These are phyloP conservation scores for Phytophthora tubulina DNA, from an alignment of 352 stramenopile genomes.

Conservation along the genomic window DNA sequence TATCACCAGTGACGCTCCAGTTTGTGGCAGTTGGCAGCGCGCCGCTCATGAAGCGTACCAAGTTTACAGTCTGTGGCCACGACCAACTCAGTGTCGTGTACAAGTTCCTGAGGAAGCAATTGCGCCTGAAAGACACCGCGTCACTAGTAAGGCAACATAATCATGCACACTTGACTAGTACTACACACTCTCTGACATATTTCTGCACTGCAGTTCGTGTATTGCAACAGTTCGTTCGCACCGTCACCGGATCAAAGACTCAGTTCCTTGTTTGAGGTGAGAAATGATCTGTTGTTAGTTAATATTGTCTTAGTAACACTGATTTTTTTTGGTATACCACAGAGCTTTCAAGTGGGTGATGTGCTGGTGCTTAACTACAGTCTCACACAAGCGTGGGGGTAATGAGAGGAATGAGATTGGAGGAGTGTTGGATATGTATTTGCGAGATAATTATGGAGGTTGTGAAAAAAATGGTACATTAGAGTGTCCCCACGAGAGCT, in stretches of 20 bases:
- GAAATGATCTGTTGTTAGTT: neutral
- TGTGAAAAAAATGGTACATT: neutral
- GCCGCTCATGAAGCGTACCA: slow-evolving; percentile 89
- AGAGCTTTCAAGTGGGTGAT: slow-evolving; percentile 87
- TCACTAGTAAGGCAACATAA: slow-evolving; percentile 53
- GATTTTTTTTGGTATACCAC: slow-evolving; percentile 2
- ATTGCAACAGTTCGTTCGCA: slow-evolving; percentile 90
- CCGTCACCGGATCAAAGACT: slow-evolving; percentile 85
- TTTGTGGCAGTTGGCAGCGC: slow-evolving; percentile 85
- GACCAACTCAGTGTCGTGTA: slow-evolving; percentile 88
- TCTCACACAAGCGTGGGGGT: slow-evolving; percentile 86
- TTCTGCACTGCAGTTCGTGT: slow-evolving; percentile 76
- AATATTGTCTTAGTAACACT: neutral
- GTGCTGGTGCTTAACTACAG: slow-evolving; percentile 90
- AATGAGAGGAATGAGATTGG: slow-evolving; percentile 13
- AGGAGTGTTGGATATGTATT: slow-evolving; percentile 6
- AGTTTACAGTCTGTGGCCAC: slow-evolving; percentile 84
- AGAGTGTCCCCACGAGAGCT: slow-evolving; percentile 61
- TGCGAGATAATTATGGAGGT: neutral
- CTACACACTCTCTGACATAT: too few species aligned
- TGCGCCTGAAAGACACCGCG: slow-evolving; percentile 79
- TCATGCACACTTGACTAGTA: neutral
- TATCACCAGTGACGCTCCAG: slow-evolving; percentile 78
- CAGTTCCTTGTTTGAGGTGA: slow-evolving; percentile 79
- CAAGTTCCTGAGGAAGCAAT: slow-evolving; percentile 87